Evolutionary conservation across 352 stramenopile species (phyloP).

Genomic region (Phytophthora ramorum): DNA sequence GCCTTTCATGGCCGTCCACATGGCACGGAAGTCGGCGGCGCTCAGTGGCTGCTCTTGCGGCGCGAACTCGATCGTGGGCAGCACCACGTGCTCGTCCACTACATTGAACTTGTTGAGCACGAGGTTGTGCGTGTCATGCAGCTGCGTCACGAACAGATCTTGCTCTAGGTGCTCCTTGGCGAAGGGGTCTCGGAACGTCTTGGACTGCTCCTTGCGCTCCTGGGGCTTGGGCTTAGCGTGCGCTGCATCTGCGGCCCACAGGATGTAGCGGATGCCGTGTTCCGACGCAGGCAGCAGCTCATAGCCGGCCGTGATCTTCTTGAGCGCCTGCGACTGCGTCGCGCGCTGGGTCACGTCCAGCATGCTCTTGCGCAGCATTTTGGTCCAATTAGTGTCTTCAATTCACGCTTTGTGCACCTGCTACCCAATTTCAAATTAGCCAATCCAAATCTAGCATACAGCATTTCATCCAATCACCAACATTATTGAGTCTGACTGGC

Average conservation of each 20-base stretch:
- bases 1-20: slow-evolving; percentile 76
- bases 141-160: slow-evolving; percentile 68
- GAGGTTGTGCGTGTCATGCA: slow-evolving; percentile 80
- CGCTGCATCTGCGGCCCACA: slow-evolving; percentile 55
- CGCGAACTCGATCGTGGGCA: slow-evolving; percentile 77
- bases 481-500: slow-evolving; percentile 27
- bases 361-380: slow-evolving; percentile 66
- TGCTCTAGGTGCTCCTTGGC: slow-evolving; percentile 73
- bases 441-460: not conserved
- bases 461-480: slow-evolving; percentile 24
- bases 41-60: slow-evolving; percentile 65
- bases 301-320: slow-evolving; percentile 64
- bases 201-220: slow-evolving; percentile 3
- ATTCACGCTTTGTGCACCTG: slow-evolving; percentile 2
- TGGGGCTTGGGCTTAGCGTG: slow-evolving; percentile 49
- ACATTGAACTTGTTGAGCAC: slow-evolving; percentile 88
- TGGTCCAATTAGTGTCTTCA: slow-evolving; percentile 9
- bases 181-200: slow-evolving; percentile 74
- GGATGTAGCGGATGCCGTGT: slow-evolving; percentile 51
- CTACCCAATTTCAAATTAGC: not conserved
- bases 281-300: slow-evolving; percentile 54
- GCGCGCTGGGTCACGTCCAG: slow-evolving; percentile 68
- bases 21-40: slow-evolving; percentile 60
- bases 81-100: slow-evolving; percentile 81
- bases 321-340: slow-evolving; percentile 63